Evolutionary conservation across 176 grass and related monocot species (phyloP).

Genomic region (Elaeis guineensis): DNA sequence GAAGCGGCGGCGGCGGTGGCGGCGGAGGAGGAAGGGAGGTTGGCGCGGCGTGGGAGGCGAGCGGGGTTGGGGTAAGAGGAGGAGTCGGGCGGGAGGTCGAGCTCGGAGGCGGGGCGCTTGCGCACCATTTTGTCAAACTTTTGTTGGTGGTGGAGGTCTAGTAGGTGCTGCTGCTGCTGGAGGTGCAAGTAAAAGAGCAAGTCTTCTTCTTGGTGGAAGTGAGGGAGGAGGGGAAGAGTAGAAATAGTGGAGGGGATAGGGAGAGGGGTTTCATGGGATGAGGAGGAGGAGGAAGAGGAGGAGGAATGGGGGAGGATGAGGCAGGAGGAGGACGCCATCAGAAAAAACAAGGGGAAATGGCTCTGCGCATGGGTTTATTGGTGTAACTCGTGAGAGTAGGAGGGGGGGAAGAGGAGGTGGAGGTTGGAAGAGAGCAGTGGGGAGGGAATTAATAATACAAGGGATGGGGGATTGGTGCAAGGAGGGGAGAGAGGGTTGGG

Average conservation of each 20-base stretch:
- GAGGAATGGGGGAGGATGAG: neutral
- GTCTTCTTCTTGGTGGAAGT: neutral
- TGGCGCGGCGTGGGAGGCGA: constrained; percentile 26
- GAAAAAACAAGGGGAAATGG: constrained; percentile 20
- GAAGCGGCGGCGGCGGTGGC: constrained; percentile 13
- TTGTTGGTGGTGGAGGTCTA: constrained; percentile 34
- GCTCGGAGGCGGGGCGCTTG: constrained; percentile 67
- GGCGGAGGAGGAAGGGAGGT: constrained; percentile 21
- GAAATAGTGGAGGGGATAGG: neutral
- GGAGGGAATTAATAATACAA: too few relatives aligned
- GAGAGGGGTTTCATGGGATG: too few relatives aligned
- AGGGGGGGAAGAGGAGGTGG: too few relatives aligned
- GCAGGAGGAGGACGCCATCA: constrained; percentile 16
- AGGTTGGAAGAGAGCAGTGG: too few relatives aligned
- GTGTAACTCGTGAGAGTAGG: too few relatives aligned
- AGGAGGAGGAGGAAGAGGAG: neutral
- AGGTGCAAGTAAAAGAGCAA: neutral
- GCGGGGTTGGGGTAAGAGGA: constrained; percentile 10
- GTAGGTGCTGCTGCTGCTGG: constrained; percentile 21
- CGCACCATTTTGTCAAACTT: constrained; percentile 44
- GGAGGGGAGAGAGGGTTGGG: neutral
- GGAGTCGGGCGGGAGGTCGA: constrained; percentile 37
- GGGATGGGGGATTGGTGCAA: too few relatives aligned
- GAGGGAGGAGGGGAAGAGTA: neutral
- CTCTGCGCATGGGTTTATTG: neutral